Evolutionary conservation across 805 yeast genomes (phyloP), one percentile per base, ranked within the genome.

Genomic region (Starmera quercuum): DNA sequence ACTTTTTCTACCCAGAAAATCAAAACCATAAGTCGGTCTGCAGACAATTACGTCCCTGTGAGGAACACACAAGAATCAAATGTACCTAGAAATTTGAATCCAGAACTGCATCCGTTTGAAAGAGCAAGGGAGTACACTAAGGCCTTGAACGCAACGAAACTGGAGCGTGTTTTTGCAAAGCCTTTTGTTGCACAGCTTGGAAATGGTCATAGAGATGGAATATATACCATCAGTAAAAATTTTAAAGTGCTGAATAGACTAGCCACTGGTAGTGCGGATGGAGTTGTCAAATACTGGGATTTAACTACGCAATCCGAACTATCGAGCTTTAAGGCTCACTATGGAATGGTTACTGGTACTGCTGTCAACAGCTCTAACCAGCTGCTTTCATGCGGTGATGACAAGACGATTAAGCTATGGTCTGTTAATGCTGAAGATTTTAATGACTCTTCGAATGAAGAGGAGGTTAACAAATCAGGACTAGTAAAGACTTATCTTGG

Each of bases 111-210:
- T 62, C 98, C 97, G 0, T 90, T 92, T 51, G 97, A 92, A 61
- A 70, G 97, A 47, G 97, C 97, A 6, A 71, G 98, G 53, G 98
- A 92, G 59, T 92, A 92, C 52, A 84, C 97, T 14, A 75, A 88
- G 45, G 97, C 97, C 0, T 61, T 92, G 34, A 90, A 85, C 36
- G 97, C 98, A 19, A 88, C 97, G 12, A 92, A 92, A 55, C 58
- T 92, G 62, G 97, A 90, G 54, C 72, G 97, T 45, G 81, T 92
- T 83, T 92, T 92, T 71, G 97, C 99, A 0, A 88, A 88, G 53
- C 99, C 99, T 3, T 92, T 92, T 58, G 69, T 94, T 15, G 96
- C 95, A 1, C 97, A 92, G 54, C 61, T 92, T 24, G 99, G 99
- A 4, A 72, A 75, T 40, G 98, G 98, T 7, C 98, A 94, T 53